Evolutionary conservation across 768 basidiomycete species (phyloP).

Genomic region (Pisolithus tinctorius): DNA sequence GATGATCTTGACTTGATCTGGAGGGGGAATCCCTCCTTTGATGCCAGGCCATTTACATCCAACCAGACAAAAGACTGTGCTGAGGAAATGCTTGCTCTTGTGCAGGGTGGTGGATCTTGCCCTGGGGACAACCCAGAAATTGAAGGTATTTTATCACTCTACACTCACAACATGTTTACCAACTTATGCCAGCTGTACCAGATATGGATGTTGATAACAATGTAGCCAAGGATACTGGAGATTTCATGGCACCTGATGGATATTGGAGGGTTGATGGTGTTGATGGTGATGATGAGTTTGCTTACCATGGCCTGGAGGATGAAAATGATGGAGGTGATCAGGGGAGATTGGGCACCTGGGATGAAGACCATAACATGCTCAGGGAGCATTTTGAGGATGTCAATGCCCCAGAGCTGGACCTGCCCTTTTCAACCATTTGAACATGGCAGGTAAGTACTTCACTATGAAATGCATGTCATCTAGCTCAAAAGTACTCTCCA

Average conservation of each 20-base stretch:
- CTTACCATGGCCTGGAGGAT: background rate
- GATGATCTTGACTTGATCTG: background rate
- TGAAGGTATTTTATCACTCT: too few species aligned
- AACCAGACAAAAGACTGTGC: background rate
- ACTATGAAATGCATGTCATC: too few species aligned
- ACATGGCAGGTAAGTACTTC: too few species aligned
- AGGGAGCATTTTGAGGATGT: background rate
- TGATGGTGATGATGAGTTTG: background rate
- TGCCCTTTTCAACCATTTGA: too few species aligned
- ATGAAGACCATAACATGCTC: background rate
- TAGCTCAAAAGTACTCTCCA: too few species aligned
- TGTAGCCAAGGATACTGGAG: background rate
- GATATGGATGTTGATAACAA: too few species aligned
- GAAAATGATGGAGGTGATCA: background rate
- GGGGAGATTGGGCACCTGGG: too few species aligned
- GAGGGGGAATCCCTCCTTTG: background rate
- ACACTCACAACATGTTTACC: too few species aligned
- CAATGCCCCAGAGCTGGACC: background rate
- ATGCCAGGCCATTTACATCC: background rate
- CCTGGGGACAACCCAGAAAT: too few species aligned
- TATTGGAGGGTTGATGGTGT: background rate
- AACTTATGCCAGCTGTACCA: background rate
- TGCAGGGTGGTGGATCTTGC: too few species aligned
- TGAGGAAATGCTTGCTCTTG: too few species aligned
- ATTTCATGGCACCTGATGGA: background rate